A percentile compares a stretch with the other conserved stretches of the same genome.
These are phyloP conservation scores for Capsicum pubescens DNA, from an alignment of 257 asterid genomes.

Conservation along the genomic window DNA sequence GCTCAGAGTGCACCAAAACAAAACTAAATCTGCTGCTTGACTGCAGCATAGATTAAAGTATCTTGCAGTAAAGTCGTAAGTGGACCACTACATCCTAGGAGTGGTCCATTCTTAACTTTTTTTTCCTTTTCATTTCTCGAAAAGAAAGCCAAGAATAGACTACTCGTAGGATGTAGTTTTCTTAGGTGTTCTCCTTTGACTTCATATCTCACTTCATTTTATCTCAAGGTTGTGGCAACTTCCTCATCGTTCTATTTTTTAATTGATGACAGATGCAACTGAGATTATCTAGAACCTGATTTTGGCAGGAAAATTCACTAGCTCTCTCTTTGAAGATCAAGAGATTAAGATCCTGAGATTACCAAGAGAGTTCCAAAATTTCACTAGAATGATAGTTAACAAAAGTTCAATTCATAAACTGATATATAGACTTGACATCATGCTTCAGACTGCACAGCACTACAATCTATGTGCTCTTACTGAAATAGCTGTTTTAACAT, in stretches of 20 bases:
- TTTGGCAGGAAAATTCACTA: slow-evolving; percentile 21
- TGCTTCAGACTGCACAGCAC: neutral
- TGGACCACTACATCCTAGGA: neutral
- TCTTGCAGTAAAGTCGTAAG: neutral
- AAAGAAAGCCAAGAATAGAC: neutral
- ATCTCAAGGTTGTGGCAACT: slow-evolving; percentile 22
- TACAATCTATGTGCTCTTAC: slow-evolving; percentile 5
- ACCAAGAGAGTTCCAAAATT: neutral
- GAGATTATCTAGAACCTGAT: neutral
- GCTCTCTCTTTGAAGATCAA: neutral
- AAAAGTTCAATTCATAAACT: slow-evolving; percentile 5
- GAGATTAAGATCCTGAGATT: slow-evolving; percentile 20
- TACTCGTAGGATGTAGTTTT: neutral
- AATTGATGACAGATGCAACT: neutral
- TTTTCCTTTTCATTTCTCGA: neutral
- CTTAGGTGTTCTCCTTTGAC: slow-evolving; percentile 7
- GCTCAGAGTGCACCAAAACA: slow-evolving; percentile 3
- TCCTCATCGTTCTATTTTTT: neutral
- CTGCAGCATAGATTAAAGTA: neutral
- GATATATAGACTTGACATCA: slow-evolving; percentile 1
- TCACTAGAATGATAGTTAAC: slow-evolving; percentile 8
- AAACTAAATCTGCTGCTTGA: neutral
- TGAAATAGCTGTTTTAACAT: slow-evolving; percentile 14
- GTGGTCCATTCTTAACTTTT: neutral
- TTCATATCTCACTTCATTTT: neutral